Conservation (phyloP, 1,284 basidiomycete species). For the Apiotrichum akiyoshidainum region DNA sequence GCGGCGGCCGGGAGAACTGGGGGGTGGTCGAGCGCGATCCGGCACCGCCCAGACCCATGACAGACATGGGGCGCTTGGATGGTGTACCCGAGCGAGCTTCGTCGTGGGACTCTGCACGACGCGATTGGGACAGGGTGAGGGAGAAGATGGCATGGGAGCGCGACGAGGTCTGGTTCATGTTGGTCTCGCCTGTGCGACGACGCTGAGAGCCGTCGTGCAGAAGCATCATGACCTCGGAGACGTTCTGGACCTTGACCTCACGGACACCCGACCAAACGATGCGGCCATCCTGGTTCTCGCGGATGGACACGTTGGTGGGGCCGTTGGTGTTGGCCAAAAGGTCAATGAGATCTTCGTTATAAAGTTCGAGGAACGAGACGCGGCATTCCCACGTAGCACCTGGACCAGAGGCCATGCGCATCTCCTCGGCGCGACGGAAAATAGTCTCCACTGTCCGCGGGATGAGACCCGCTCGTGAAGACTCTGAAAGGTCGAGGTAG, state of each 20-base stretch:
- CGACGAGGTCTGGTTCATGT: conserved; percentile 98
- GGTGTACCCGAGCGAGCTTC: conserved; percentile 10
- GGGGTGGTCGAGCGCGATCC: conserved; percentile 23
- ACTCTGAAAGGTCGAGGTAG: conserved; percentile 55
- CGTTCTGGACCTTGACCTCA: conserved; percentile 79
- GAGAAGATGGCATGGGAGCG: conserved; percentile 99
- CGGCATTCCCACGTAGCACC: conserved; percentile 59
- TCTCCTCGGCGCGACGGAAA: conserved; percentile 71
- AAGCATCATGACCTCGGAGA: conserved; percentile 85
- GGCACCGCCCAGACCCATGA: conserved; percentile 8
- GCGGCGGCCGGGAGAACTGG: conserved; percentile 16
- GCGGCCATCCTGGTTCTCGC: conserved; percentile 92
- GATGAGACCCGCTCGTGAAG: conserved; percentile 69
- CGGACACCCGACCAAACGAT: conserved; percentile 96
- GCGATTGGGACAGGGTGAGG: conserved; percentile 76
- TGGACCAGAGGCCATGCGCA: conserved; percentile 69
- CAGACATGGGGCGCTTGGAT: conserved; percentile 25
- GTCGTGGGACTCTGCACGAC: conserved; percentile 25
- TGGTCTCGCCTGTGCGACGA: conserved; percentile 91
- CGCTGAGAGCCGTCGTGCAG: conserved; percentile 84
- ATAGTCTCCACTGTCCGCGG: conserved; percentile 91
- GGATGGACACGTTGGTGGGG: conserved; percentile 74
- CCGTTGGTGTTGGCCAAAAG: conserved; percentile 66
- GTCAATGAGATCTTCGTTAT: conserved; percentile 96
- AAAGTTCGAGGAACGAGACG: conserved; percentile 87